A percentile compares a stretch with the other conserved stretches of the same genome.
phyloP scores from a whole-genome alignment of 257 asterid genomes.

The Lycium ferocissimum region DNA sequence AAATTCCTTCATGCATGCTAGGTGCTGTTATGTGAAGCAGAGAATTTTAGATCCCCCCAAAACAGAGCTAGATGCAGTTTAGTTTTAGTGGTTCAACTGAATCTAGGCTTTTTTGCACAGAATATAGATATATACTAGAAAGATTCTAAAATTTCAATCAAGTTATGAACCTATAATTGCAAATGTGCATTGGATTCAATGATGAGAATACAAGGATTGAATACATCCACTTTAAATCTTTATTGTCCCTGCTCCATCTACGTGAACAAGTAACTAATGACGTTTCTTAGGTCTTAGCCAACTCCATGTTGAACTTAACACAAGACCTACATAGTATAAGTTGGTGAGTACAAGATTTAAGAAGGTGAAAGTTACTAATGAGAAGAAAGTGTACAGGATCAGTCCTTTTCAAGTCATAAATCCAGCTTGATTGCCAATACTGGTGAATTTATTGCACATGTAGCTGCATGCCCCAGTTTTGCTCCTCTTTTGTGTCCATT shows the following conservation, averaged over 20 bases:
- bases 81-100: not conserved
- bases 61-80: not conserved
- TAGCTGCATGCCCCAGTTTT: slow-evolving; percentile 32
- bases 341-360: not conserved
- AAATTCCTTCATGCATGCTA: not conserved
- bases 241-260: not conserved
- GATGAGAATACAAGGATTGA: not conserved
- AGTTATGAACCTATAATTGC: not conserved
- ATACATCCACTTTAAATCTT: not conserved
- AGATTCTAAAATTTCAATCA: not conserved
- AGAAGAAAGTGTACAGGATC: not conserved
- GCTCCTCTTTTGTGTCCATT: slow-evolving; percentile 29
- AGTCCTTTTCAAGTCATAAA: not conserved
- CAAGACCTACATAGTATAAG: not conserved
- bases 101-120: not conserved
- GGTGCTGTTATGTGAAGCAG: not conserved
- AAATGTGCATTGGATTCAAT: not conserved
- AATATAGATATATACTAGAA: not conserved
- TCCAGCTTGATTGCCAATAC: slow-evolving; percentile 26
- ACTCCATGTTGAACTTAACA: not conserved
- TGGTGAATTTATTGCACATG: slow-evolving; percentile 45
- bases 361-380: not conserved
- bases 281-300: not conserved
- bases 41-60: not conserved
- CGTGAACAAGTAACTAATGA: not conserved